These are phyloP conservation scores for Aspergillus eucalypticola DNA, from an alignment of 2,329 filamentous ascomycete species.

Conservation along the genomic window DNA sequence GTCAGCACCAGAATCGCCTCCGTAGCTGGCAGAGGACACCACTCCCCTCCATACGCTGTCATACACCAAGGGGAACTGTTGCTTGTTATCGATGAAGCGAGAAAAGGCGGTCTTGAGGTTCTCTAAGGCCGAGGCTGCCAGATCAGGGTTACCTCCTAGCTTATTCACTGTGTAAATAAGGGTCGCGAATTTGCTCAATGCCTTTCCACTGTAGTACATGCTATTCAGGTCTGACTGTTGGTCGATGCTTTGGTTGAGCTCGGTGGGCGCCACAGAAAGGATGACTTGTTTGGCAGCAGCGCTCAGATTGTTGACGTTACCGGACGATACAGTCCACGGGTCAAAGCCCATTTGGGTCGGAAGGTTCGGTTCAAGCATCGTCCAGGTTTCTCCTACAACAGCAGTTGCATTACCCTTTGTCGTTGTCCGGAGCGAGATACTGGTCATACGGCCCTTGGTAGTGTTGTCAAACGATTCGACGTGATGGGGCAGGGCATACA, in stretches of 20 bases:
- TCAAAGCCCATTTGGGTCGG: slow-evolving; percentile 74
- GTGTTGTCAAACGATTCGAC: slow-evolving; percentile 68
- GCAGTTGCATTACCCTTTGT: slow-evolving; percentile 81
- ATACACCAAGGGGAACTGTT: slow-evolving; percentile 62
- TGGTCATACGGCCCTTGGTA: slow-evolving; percentile 52
- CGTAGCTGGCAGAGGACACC: slow-evolving; percentile 74
- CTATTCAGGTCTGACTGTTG: slow-evolving; percentile 74
- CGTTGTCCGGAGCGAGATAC: slow-evolving; percentile 70
- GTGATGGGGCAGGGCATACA: slow-evolving; percentile 90
- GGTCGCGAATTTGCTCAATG: slow-evolving; percentile 72
- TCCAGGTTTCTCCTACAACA: slow-evolving; percentile 72
- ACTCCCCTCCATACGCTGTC: slow-evolving; percentile 72
- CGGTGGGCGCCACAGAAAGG: slow-evolving; percentile 63
- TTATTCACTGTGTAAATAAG: slow-evolving; percentile 67
- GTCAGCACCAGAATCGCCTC: slow-evolving; percentile 68
- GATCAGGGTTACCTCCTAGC: slow-evolving; percentile 58
- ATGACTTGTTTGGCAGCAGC: slow-evolving; percentile 61
- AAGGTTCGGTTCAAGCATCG: slow-evolving; percentile 71
- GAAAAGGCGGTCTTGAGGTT: slow-evolving; percentile 68
- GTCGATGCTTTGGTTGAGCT: slow-evolving; percentile 75
- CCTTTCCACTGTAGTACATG: slow-evolving; percentile 93
- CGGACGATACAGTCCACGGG: slow-evolving; percentile 66
- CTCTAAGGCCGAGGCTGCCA: slow-evolving; percentile 60
- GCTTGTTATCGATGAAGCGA: slow-evolving; percentile 66
- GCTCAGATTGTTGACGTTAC: slow-evolving; percentile 43